A percentile compares a stretch with the other conserved stretches of the same genome.
These are phyloP conservation scores for Aspergillus tanneri DNA, from an alignment of 2,329 filamentous ascomycete species.

Conservation along the genomic window DNA sequence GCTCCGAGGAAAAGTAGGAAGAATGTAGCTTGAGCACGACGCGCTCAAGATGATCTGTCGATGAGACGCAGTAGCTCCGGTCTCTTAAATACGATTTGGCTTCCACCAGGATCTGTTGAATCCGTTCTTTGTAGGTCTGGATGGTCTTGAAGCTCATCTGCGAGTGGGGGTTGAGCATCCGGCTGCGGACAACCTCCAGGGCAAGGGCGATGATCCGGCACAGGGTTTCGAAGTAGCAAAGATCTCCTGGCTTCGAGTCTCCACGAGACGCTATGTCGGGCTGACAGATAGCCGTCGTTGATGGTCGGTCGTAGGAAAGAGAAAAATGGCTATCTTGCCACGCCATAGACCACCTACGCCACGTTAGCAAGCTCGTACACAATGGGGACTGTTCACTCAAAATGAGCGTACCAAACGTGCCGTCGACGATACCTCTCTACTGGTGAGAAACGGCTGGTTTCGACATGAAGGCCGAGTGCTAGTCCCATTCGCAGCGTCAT, in stretches of 20 bases:
- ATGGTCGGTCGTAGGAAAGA: constrained; percentile 61
- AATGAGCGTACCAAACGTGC: constrained; percentile 45
- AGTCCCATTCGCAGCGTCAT: constrained; percentile 62
- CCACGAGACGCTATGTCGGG: constrained; percentile 52
- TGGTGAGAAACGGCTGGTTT: constrained; percentile 55
- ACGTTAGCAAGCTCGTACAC: constrained; percentile 2
- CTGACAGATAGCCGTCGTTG: constrained; percentile 55
- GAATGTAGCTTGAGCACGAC: constrained; percentile 62
- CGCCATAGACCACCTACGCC: constrained; percentile 58
- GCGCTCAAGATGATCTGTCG: constrained; percentile 57
- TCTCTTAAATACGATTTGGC: constrained; percentile 59
- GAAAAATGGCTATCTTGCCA: constrained; percentile 66
- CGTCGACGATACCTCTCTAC: constrained; percentile 47
- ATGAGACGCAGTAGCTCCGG: constrained; percentile 40
- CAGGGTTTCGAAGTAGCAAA: constrained; percentile 59
- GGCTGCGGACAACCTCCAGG: constrained; percentile 60
- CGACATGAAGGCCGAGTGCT: constrained; percentile 59
- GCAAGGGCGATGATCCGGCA: constrained; percentile 55
- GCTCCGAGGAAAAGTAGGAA: constrained; percentile 62
- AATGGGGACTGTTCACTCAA: too few relatives aligned
- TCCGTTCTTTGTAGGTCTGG: constrained; percentile 56
- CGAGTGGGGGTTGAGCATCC: constrained; percentile 54
- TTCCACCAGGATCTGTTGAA: constrained; percentile 58
- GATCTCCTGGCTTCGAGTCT: constrained; percentile 49
- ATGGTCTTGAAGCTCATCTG: constrained; percentile 56